These are phyloP conservation scores for Hydnomerulius pinastri DNA, from an alignment of 768 basidiomycete genomes.

Conservation along the genomic window DNA sequence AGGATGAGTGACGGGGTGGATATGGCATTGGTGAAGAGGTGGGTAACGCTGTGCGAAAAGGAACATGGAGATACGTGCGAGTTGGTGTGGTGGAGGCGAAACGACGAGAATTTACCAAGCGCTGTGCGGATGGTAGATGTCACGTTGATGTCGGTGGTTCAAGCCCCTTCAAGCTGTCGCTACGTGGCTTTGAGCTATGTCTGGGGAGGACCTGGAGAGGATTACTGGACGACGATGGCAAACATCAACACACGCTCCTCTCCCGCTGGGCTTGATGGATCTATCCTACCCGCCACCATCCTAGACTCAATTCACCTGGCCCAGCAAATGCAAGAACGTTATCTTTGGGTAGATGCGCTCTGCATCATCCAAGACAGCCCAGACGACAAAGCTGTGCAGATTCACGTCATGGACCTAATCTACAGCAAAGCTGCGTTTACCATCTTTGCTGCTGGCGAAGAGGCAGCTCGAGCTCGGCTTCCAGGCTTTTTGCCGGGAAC, in stretches of 20 bases:
- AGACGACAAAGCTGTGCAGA: slow-evolving; percentile 18
- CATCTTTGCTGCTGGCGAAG: slow-evolving; percentile 21
- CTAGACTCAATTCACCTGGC: slow-evolving; percentile 19
- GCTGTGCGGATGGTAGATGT: too few relatives aligned
- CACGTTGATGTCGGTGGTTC: too few relatives aligned
- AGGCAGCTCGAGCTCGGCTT: slow-evolving; percentile 9
- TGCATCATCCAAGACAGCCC: slow-evolving; percentile 26
- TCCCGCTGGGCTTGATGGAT: slow-evolving; percentile 10
- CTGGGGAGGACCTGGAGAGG: too few relatives aligned
- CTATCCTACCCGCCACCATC: slow-evolving; percentile 17
- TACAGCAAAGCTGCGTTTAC: slow-evolving; percentile 19
- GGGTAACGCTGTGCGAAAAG: slow-evolving; percentile 17
- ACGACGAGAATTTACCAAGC: too few relatives aligned
- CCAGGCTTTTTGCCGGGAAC: slow-evolving; percentile 14
- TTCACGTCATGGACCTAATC: slow-evolving; percentile 20
- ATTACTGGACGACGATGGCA: too few relatives aligned
- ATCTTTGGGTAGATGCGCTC: slow-evolving; percentile 26
- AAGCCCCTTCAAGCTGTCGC: too few relatives aligned
- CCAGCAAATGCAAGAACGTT: slow-evolving; percentile 20
- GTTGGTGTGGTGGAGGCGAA: too few relatives aligned
- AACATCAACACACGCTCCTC: too few relatives aligned
- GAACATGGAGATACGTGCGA: slow-evolving; percentile 18
- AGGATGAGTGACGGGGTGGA: slow-evolving; percentile 14
- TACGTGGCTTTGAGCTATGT: too few relatives aligned
- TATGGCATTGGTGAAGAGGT: slow-evolving; percentile 12